phyloP scores from a whole-genome alignment of 2,329 filamentous ascomycete species.

The Dryadomyces quercivorus region DNA sequence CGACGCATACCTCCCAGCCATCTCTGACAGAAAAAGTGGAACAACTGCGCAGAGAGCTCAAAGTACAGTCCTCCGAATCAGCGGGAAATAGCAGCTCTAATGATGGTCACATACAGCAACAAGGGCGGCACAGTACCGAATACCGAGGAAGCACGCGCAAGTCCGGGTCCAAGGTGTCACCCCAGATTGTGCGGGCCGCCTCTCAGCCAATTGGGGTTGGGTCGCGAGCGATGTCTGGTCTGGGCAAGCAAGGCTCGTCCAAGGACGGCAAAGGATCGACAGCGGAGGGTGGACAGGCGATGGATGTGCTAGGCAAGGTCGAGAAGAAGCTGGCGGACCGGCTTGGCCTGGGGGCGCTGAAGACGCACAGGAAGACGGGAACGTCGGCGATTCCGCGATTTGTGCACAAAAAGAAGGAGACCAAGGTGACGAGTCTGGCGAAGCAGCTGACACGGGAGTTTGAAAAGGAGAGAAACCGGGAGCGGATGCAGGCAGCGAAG shows the following conservation, averaged over 20 bases:
- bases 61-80: constrained; percentile 20
- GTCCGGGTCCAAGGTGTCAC: constrained; percentile 31
- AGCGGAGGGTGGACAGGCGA: constrained; percentile 16
- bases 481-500: constrained; percentile 69
- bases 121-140: constrained; percentile 12
- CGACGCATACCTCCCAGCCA: constrained; percentile 3
- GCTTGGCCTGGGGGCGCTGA: constrained; percentile 53
- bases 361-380: constrained; percentile 40
- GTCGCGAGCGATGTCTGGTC: constrained; percentile 31
- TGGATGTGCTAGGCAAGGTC: constrained; percentile 4
- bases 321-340: constrained; percentile 73
- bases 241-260: constrained; percentile 26
- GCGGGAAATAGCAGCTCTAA: background rate
- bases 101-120: constrained; percentile 9
- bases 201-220: constrained; percentile 37
- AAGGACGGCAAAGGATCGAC: background rate
- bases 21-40: constrained; percentile 34
- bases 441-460: constrained; percentile 95
- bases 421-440: constrained; percentile 81
- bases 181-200: constrained; percentile 40
- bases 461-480: constrained; percentile 81
- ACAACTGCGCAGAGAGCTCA: constrained; percentile 38
- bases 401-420: constrained; percentile 59
- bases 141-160: constrained; percentile 26
- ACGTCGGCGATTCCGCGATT: constrained; percentile 84